phyloP scores from a whole-genome alignment of 192 early-diverging fungal genomes.

The Entomortierella chlamydospora region DNA sequence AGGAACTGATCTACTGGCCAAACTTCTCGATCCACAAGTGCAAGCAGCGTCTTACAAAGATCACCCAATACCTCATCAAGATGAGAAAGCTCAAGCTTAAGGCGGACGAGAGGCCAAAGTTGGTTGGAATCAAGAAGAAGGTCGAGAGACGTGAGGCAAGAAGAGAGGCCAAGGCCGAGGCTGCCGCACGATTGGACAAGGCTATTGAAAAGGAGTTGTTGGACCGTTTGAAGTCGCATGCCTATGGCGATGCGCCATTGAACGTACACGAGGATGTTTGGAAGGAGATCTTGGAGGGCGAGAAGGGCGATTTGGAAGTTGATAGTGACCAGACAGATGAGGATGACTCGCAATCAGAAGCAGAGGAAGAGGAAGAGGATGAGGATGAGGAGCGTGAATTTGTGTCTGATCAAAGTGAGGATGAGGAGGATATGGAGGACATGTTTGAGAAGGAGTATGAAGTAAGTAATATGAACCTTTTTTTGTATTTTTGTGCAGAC shows the following conservation, averaged over 20 bases:
- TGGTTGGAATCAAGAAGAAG: slow-evolving; percentile 95
- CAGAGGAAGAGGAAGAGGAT: slow-evolving; percentile 65
- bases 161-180: slow-evolving; percentile 91
- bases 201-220: slow-evolving; percentile 97
- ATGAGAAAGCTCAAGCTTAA: slow-evolving; percentile 92
- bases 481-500: too few species aligned
- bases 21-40: slow-evolving; percentile 92
- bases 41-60: slow-evolving; percentile 96
- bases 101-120: slow-evolving; percentile 73
- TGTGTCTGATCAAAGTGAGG: slow-evolving; percentile 71
- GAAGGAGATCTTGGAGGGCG: slow-evolving; percentile 86
- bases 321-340: slow-evolving; percentile 79
- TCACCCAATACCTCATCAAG: slow-evolving; percentile 95
- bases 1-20: slow-evolving; percentile 93
- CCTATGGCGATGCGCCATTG: slow-evolving; percentile 96
- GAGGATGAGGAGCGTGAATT: slow-evolving; percentile 66
- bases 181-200: slow-evolving; percentile 90
- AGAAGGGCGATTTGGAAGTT: slow-evolving; percentile 75
- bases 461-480: slow-evolving; percentile 28
- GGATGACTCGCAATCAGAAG: slow-evolving; percentile 67
- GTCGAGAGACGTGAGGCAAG: slow-evolving; percentile 87
- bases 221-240: slow-evolving; percentile 90
- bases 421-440: slow-evolving; percentile 75
- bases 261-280: slow-evolving; percentile 94
- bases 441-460: slow-evolving; percentile 59